Evolutionary conservation across 805 yeast species (phyloP).

Genomic region (Lipomyces yamadae): DNA sequence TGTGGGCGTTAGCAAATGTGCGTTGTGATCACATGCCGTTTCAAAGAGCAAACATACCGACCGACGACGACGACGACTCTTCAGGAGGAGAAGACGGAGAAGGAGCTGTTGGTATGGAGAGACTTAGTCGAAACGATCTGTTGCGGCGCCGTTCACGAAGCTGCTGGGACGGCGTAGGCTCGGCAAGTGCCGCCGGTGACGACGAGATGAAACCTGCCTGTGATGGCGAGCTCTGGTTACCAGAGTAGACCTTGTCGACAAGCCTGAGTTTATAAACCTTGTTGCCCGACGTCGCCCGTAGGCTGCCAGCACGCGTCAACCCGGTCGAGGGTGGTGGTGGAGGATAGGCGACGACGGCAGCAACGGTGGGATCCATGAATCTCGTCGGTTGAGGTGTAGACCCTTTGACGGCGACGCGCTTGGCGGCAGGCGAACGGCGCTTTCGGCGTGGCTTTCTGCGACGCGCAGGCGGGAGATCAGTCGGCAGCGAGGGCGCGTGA

Average conservation of each 20-base stretch:
- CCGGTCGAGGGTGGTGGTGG: constrained; percentile 10
- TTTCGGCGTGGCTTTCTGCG: neutral
- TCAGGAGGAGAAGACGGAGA: constrained; percentile 27
- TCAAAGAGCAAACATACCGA: constrained; percentile 15
- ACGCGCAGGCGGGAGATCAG: neutral
- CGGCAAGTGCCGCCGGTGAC: constrained; percentile 3
- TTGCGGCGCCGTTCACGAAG: constrained; percentile 28
- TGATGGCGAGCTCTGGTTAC: constrained; percentile 13
- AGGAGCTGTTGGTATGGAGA: constrained; percentile 29
- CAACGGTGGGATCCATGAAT: constrained; percentile 6
- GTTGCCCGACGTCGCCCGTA: constrained; percentile 34
- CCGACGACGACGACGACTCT: constrained; percentile 18
- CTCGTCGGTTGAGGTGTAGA: neutral
- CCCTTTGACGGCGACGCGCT: neutral
- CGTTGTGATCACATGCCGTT: neutral
- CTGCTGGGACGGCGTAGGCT: neutral
- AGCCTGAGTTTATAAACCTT: constrained; percentile 31
- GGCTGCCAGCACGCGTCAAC: constrained; percentile 20
- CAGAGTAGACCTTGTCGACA: constrained; percentile 29
- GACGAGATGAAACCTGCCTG: neutral
- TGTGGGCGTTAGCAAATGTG: neutral
- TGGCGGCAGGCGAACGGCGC: neutral
- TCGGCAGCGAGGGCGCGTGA: constrained; percentile 15
- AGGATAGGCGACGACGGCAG: constrained; percentile 13
- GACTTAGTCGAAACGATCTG: constrained; percentile 23